Base-by-base conservation (phyloP, 2,329 filamentous ascomycete genomes). In the Fusarium duplospermum region DNA sequence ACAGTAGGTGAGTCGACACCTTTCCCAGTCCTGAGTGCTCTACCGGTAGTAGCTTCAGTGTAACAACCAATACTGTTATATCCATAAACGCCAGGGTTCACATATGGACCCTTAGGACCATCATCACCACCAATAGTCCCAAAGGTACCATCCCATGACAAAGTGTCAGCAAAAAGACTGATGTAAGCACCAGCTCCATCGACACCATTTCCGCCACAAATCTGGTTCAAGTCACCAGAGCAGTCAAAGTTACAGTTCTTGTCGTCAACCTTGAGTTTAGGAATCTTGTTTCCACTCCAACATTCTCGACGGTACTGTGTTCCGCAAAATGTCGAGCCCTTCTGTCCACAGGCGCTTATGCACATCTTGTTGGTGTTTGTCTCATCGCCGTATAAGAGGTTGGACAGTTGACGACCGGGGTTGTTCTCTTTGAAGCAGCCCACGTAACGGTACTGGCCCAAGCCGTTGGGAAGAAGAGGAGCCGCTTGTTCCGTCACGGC, bases 391-490 rank as follows among this genome's bases (percentile, higher is more conserved):
- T 86, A 85, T 0, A 87, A 67, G 70, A 85, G 83, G 4, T 70
- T 80, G 2, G 84, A 76, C 2, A 91, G 81, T 74, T 90, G 88
- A 13, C 88, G 84, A 14, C 83, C 84, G 0, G 88, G 88, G 52
- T 88, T 89, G 68, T 88, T 89, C 72, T 91, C 89, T 57, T 84
- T 84, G 80, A 83, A 90, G 78, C 89, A 91, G 4, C 89, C 89
- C 2, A 84, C 73, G 66, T 90, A 90, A 13, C 84, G 83, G 72
- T 87, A 90, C n/a, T 82, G 78, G 8, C 86, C 86, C 0, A 83
- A 81, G 0, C 87, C 87, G 24, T 84, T 82, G 1, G 72, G 54
- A 7, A 84, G 66, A 59, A 88, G 76, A 4, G 88, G 88, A 1
- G 87, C 83, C 0, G 87, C 85, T 76, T 91, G 89, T 63, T 89